Conservation (phyloP, 1,284 basidiomycete species). For the Megacollybia platyphylla region DNA sequence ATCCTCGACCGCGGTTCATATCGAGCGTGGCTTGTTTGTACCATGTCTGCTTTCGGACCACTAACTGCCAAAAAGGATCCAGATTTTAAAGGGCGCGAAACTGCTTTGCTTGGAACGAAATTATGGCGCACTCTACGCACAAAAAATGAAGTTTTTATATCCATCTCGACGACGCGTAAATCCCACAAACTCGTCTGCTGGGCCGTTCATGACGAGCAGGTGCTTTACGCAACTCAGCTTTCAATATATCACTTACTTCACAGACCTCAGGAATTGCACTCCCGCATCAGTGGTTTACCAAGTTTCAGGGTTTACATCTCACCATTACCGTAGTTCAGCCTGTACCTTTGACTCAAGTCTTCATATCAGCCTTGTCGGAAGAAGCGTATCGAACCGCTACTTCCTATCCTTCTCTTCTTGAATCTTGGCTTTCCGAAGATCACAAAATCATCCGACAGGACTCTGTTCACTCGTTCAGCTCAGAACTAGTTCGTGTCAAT, state of each 20-base stretch:
- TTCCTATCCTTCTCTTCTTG: slow-evolving; percentile 19
- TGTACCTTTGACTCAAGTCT: slow-evolving; percentile 23
- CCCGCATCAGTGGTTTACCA: slow-evolving; percentile 6
- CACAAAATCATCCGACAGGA: slow-evolving; percentile 36
- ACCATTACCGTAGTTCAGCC: slow-evolving; percentile 11
- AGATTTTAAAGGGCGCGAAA: slow-evolving; percentile 6
- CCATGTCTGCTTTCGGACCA: neutral
- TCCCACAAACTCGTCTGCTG: slow-evolving; percentile 16
- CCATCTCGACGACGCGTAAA: neutral
- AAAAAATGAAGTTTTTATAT: neutral
- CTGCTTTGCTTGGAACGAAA: slow-evolving; percentile 15
- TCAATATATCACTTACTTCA: slow-evolving; percentile 12
- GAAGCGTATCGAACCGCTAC: slow-evolving; percentile 26
- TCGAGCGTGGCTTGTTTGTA: slow-evolving; percentile 1
- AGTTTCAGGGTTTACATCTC: slow-evolving; percentile 1
- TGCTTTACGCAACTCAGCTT: slow-evolving; percentile 4
- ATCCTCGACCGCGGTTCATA: slow-evolving; percentile 42
- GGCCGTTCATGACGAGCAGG: slow-evolving; percentile 14
- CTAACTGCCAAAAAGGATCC: slow-evolving; percentile 1
- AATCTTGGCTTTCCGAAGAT: slow-evolving; percentile 26
- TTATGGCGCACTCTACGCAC: slow-evolving; percentile 17
- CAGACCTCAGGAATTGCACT: slow-evolving; percentile 8
- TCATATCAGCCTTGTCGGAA: slow-evolving; percentile 32
- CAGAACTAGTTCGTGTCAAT: slow-evolving; percentile 10
- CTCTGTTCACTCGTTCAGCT: slow-evolving; percentile 20